Evolutionary conservation across 2,329 filamentous ascomycete species (phyloP).

Genomic region (Immersiporthe knoxdaviesiana): DNA sequence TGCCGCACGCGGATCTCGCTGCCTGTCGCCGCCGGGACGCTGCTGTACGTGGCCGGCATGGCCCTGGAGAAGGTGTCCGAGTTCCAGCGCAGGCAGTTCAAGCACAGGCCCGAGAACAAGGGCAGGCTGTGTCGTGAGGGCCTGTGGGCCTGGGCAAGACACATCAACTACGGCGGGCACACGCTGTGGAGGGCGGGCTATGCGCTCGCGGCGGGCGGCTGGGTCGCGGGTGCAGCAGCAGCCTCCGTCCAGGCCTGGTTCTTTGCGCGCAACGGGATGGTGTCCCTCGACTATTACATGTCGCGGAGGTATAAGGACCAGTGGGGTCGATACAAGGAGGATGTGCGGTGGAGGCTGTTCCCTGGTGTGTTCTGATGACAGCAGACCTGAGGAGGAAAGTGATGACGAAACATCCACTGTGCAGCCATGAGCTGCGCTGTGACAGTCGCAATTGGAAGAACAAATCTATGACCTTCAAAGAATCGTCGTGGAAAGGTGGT

Average conservation of each 20-base stretch:
- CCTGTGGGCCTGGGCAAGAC: constrained; percentile 44
- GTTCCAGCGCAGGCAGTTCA: constrained; percentile 39
- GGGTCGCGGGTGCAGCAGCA: constrained; percentile 40
- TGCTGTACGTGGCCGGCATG: constrained; percentile 56
- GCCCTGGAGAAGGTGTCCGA: constrained; percentile 59
- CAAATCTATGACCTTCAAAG: background rate
- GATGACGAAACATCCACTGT: too few relatives aligned
- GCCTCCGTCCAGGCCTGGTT: constrained; percentile 37
- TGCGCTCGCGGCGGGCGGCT: constrained; percentile 41
- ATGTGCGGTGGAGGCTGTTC: constrained; percentile 42
- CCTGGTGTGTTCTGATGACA: constrained; percentile 42
- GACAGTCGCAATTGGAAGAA: background rate
- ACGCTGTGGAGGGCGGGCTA: constrained; percentile 41
- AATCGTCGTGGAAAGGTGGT: background rate
- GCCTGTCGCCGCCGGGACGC: constrained; percentile 50
- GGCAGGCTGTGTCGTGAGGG: constrained; percentile 45
- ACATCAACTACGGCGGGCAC: constrained; percentile 48
- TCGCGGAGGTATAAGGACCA: constrained; percentile 41
- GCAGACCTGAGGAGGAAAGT: background rate
- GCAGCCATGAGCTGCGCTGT: background rate
- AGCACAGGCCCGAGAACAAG: constrained; percentile 41
- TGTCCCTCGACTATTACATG: constrained; percentile 44
- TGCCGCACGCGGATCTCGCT: constrained; percentile 36
- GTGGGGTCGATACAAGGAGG: constrained; percentile 44
- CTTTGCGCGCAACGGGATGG: constrained; percentile 39